These are phyloP conservation scores for Calycina herbarum DNA, from an alignment of 2,329 filamentous ascomycete genomes.

Conservation along the genomic window DNA sequence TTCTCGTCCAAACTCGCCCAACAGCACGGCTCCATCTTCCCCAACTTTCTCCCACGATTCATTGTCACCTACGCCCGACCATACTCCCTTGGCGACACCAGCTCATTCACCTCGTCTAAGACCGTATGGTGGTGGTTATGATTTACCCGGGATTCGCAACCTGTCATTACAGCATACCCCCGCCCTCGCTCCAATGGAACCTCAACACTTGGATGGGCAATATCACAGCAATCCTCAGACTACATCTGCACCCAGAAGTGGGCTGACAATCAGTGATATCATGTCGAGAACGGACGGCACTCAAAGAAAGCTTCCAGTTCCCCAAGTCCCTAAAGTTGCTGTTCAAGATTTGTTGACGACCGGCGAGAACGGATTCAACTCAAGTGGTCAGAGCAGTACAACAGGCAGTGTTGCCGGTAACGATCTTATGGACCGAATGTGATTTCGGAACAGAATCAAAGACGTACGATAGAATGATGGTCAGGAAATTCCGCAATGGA, in stretches of 20 bases:
- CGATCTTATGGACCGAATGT: slow-evolving; percentile 61
- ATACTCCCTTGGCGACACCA: slow-evolving; percentile 96
- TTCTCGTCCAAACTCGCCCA: slow-evolving; percentile 88
- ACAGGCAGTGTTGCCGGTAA: slow-evolving; percentile 75
- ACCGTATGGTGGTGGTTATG: slow-evolving; percentile 68
- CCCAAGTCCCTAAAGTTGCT: slow-evolving; percentile 85
- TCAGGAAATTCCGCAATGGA: slow-evolving; percentile 18
- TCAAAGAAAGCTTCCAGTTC: slow-evolving; percentile 87
- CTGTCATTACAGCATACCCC: slow-evolving; percentile 65
- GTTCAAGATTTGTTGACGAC: slow-evolving; percentile 80
- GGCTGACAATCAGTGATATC: slow-evolving; percentile 86
- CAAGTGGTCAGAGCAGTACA: slow-evolving; percentile 75
- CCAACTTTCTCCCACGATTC: slow-evolving; percentile 97
- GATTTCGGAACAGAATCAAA: slow-evolving; percentile 11
- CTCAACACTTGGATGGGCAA: slow-evolving; percentile 38
- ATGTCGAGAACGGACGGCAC: slow-evolving; percentile 85
- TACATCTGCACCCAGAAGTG: slow-evolving; percentile 49
- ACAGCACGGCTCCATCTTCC: slow-evolving; percentile 93
- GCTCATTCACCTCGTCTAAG: slow-evolving; percentile 91
- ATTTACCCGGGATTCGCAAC: slow-evolving; percentile 83
- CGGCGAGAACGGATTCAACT: slow-evolving; percentile 56
- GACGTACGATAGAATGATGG: slow-evolving; percentile 13
- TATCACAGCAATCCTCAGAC: slow-evolving; percentile 53
- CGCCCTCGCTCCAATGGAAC: slow-evolving; percentile 69
- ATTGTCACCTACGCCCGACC: slow-evolving; percentile 90